phyloP scores from a whole-genome alignment of 495 filamentous ascomycete species.

The Thozetella sp. region DNA sequence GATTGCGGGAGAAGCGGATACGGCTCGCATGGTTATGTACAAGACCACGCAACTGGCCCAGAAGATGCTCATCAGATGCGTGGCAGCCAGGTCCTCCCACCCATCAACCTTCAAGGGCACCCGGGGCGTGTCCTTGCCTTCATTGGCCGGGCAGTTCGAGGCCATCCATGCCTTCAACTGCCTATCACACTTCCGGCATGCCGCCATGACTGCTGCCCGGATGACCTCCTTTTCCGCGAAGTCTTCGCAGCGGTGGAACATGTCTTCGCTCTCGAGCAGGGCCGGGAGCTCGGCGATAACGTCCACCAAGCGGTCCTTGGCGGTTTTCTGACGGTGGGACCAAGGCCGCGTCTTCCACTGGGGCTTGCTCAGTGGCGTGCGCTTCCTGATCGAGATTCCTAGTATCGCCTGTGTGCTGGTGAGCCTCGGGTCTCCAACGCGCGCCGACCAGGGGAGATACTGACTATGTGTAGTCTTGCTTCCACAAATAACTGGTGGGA shows the following conservation, averaged over 20 bases:
- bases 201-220: not conserved
- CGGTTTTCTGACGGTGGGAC: not conserved
- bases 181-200: not conserved
- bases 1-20: not conserved
- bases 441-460: not conserved
- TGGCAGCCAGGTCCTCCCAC: not conserved
- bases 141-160: not conserved
- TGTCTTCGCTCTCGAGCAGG: not conserved
- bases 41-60: not conserved
- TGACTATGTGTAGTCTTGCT: not conserved
- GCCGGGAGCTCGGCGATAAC: not conserved
- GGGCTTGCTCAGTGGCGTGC: not conserved
- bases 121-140: not conserved
- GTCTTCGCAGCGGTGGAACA: not conserved
- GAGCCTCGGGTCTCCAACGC: not conserved
- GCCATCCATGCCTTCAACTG: not conserved
- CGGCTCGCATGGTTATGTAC: not conserved
- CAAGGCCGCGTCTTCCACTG: not conserved
- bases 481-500: not conserved
- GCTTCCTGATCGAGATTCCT: not conserved
- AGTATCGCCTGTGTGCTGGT: not conserved
- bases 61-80: not conserved
- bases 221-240: not conserved
- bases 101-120: too few relatives aligned
- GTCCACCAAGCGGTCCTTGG: not conserved